These are phyloP conservation scores for Apiospora rasikravindrae DNA, from an alignment of 2,329 filamentous ascomycete genomes.

Conservation along the genomic window DNA sequence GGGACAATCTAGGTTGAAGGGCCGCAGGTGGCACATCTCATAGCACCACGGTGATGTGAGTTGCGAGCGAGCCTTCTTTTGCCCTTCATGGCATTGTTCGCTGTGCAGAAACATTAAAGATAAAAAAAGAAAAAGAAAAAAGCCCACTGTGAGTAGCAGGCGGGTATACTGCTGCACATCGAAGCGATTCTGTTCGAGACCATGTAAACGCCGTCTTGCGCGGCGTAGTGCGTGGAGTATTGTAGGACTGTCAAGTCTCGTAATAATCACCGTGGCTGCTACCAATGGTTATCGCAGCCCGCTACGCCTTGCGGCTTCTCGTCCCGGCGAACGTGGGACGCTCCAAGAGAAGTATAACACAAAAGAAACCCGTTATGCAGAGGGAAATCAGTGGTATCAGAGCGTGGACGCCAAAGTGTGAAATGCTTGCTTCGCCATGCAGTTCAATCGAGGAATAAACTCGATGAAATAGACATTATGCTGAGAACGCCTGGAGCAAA, in stretches of 20 bases:
- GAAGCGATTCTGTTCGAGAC: conserved; percentile 11
- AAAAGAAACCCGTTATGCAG: conserved; percentile 42
- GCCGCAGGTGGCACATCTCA: not conserved
- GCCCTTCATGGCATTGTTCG: not conserved
- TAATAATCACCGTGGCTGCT: not conserved
- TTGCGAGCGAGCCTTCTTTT: not conserved
- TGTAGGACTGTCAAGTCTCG: not conserved
- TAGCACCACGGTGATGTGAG: not conserved
- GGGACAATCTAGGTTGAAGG: not conserved
- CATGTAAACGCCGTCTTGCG: conserved; percentile 7
- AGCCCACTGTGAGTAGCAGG: conserved; percentile 10
- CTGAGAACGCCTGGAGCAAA: conserved; percentile 39
- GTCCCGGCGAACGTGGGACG: conserved; percentile 8
- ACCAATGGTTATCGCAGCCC: not conserved
- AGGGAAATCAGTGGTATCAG: conserved; percentile 44
- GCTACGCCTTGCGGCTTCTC: conserved; percentile 10
- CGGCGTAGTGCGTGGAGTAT: conserved; percentile 13
- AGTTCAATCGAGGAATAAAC: conserved; percentile 40
- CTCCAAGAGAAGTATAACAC: conserved; percentile 18
- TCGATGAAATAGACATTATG: conserved; percentile 43
- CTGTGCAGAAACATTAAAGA: conserved; percentile 14
- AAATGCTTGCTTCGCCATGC: conserved; percentile 46
- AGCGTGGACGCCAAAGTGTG: conserved; percentile 41
- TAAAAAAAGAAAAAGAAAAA: not conserved
- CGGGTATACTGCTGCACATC: conserved; percentile 16